Base-by-base conservation (phyloP, 306 rosid genomes). In the Vigna reflexopilosa region DNA sequence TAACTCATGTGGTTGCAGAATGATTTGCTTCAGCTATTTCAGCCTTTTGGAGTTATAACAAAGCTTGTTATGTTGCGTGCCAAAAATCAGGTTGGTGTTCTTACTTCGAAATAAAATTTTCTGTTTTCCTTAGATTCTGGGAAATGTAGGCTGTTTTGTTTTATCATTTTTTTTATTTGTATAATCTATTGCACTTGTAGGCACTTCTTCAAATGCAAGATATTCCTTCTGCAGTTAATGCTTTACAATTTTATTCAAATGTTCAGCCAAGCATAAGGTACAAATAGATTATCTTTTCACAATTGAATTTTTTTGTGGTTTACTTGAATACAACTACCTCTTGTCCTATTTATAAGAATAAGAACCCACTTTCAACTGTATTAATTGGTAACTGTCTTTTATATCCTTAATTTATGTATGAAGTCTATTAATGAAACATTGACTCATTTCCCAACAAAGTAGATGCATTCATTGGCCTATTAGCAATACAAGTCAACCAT, bases 51-150 rank as follows among this genome's bases (percentile, higher is more conserved):
- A 78, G 98, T 93, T 74, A 93, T 96, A 81, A 96, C 96, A 47
- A 96, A 96, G 91, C 99, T 96, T 77, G 99, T 96, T 76, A 93
- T 96, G 98, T 91, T 96, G 82, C 98, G 99, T 30, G 97, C 99
- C 1, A 96, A 96, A 85, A 96, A 96, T 83, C 99, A 96, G 99
- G 99, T 96, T 91, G 99, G 99, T 96, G 72, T 73, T 80, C 57
- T 65, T 66, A 61, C 66, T 56, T 58, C 55, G 61, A 51, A 50
- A 15, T 71, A 32, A 62, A 16, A 7, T 11, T 19, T 58, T 16
- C 13, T 78, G 58, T 78, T 67, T 70, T 42, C 70, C 57, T 54
- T 8, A 38, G 22, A 72, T 26, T 72, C 67, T 58, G 13, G 19
- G 55, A 63, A 56, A 55, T 78, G 57, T 67, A 47, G 67, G 55